Conservation (phyloP, 2,329 filamentous ascomycete species). For the Fusarium verrucosum region DNA sequence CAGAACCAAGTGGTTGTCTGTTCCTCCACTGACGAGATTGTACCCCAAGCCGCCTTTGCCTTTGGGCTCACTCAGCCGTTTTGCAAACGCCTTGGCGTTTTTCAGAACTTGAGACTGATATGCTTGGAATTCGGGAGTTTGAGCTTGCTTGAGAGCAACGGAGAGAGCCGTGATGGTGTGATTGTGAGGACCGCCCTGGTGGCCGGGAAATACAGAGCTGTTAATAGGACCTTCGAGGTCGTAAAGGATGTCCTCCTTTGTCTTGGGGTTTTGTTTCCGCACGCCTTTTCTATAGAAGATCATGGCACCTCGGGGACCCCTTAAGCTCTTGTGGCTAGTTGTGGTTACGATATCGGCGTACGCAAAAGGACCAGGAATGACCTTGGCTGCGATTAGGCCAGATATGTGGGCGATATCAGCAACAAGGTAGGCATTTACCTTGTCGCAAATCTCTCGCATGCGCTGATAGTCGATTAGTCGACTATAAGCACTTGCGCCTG, state of each 20-base stretch:
- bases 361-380: conserved; percentile 88
- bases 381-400: conserved; percentile 89
- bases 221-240: conserved; percentile 95
- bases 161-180: conserved; percentile 97
- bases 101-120: conserved; percentile 91
- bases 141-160: conserved; percentile 93
- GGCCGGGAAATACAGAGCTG: conserved; percentile 94
- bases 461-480: conserved; percentile 93
- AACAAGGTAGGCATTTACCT: conserved; percentile 89
- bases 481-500: conserved; percentile 95
- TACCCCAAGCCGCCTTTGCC: conserved; percentile 83
- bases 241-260: conserved; percentile 85
- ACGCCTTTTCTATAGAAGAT: conserved; percentile 98
- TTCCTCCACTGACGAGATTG: conserved; percentile 90
- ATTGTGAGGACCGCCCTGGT: conserved; percentile 98
- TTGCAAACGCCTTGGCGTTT: conserved; percentile 89
- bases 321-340: conserved; percentile 96
- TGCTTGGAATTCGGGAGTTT: conserved; percentile 85
- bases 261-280: conserved; percentile 82
- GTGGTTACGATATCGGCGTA: conserved; percentile 96
- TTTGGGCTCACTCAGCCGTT: conserved; percentile 71
- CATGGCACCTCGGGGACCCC: conserved; percentile 93
- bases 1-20: conserved; percentile 96
- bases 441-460: conserved; percentile 90
- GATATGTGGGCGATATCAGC: conserved; percentile 99